Evolutionary conservation across 441 rosid genomes (phyloP), one percentile per base, ranked within the genome.

Genomic region (Theobroma grandiflorum): DNA sequence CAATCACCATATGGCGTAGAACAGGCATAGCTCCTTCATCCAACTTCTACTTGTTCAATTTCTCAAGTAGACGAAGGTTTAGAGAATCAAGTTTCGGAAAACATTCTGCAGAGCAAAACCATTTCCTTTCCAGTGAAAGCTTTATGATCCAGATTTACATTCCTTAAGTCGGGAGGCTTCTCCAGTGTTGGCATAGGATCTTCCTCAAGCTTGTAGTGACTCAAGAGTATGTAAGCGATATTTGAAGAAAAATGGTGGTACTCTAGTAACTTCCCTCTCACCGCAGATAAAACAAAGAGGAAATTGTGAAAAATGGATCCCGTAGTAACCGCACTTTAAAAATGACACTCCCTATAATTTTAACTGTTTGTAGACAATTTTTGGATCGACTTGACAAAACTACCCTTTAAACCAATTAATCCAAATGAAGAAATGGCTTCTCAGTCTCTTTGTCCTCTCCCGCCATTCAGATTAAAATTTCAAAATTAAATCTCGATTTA

Each of bases 181-280:
- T 69, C 74, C 6, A 69, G 35, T n/a, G 35, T 15, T 69, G 74
- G 52, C 55, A 43, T 69, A 22, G 74, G 74, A 22, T 69, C 74
- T 12, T 43, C 37, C 1, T 45, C 57, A 8, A 83, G 45, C n/a
- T 0, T 0, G 40, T 6, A 8, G 16, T 18, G 6, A 0, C 16
- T 10, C 68, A 63, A 37, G 8, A 8, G 7, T 4, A 63, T 10
- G 16, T 26, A 15, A 35, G 40, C 33, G 43, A 63, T 63, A 14
- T 33, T 35, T 63, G 40, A 16, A 26, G 68, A 43, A 5, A 63
- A 33, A 11, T 3, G 37, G 18, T 1, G 43, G 33, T 22, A 63
- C 16, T 33, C 68, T 9, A 43, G 68, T 63, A 63, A 14, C 68
- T 63, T 63, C 43, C 40, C 16, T 3, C 35, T 63, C 2, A 3